These are phyloP conservation scores for Fraxinus xanthoxyloides DNA, from an alignment of 305 asterid species.

Conservation along the genomic window DNA sequence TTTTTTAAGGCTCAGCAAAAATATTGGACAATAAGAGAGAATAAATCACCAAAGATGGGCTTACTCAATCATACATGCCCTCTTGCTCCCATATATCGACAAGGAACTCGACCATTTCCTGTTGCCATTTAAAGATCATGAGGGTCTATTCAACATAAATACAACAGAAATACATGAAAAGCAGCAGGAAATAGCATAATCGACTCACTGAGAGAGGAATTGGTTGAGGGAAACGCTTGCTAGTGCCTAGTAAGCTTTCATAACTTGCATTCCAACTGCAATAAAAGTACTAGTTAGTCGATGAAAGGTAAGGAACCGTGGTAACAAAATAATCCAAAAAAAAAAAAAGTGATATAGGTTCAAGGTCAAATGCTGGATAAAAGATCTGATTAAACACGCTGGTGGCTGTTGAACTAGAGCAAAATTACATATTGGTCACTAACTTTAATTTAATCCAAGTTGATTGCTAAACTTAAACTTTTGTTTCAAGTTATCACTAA, in stretches of 20 bases:
- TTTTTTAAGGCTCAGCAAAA: constrained; percentile 9
- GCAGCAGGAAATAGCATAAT: neutral
- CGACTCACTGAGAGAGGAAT: constrained; percentile 73
- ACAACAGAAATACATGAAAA: neutral
- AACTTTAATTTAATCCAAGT: neutral
- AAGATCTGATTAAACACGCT: neutral
- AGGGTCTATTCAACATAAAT: neutral
- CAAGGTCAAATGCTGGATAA: neutral
- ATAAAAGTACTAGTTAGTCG: neutral
- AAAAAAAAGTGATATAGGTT: neutral
- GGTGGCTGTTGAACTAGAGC: neutral
- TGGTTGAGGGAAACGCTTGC: constrained; percentile 59
- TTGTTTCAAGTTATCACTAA: too few relatives aligned
- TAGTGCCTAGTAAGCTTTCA: constrained; percentile 59
- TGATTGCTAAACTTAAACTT: neutral
- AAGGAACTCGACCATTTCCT: constrained; percentile 84
- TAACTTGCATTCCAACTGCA: constrained; percentile 66
- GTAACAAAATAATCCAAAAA: neutral
- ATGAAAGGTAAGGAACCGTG: neutral
- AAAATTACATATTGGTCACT: neutral
- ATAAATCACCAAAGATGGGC: neutral
- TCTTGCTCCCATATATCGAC: constrained; percentile 85
- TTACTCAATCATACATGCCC: constrained; percentile 52
- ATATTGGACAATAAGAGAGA: neutral
- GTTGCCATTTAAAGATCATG: constrained; percentile 16